A percentile compares a stretch with the other conserved stretches of the same genome.
phyloP scores from a whole-genome alignment of 371 early-diverging fungal genomes.

The Circinella minor region DNA sequence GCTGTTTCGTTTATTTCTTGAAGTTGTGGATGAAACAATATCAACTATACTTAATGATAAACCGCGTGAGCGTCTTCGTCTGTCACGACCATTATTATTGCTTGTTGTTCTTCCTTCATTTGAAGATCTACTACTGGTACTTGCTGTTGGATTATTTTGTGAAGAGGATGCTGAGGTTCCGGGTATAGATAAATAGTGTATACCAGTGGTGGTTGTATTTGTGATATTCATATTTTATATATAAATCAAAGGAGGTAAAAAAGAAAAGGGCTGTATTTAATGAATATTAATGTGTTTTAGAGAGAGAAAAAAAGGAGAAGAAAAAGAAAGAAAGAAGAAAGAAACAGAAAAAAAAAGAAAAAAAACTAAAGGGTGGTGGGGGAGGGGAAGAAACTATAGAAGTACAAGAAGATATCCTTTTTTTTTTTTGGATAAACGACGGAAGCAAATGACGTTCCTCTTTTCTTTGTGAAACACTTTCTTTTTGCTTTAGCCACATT shows the following conservation, averaged over 20 bases:
- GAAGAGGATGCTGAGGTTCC: neutral
- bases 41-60: constrained; percentile 13
- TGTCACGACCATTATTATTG: neutral
- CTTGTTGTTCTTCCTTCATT: neutral
- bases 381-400: neutral
- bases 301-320: neutral
- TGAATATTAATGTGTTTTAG: neutral
- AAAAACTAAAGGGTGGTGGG: neutral
- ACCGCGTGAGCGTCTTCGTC: constrained; percentile 15
- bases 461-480: no score
- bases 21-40: constrained; percentile 11
- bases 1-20: constrained; percentile 13
- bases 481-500: neutral
- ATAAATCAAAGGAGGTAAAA: no score
- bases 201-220: neutral
- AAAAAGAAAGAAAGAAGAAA: neutral
- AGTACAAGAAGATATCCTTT: neutral
- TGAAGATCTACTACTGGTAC: neutral
- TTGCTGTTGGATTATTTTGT: neutral
- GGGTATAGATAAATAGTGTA: neutral
- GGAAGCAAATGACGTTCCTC: neutral
- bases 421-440: no score
- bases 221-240: neutral
- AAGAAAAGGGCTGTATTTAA: neutral
- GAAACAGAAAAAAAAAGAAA: no score